A percentile compares a stretch with the other conserved stretches of the same genome.
Evolutionary conservation across 352 stramenopile genomes (phyloP).

Genomic region (Globisporangium splendens): DNA sequence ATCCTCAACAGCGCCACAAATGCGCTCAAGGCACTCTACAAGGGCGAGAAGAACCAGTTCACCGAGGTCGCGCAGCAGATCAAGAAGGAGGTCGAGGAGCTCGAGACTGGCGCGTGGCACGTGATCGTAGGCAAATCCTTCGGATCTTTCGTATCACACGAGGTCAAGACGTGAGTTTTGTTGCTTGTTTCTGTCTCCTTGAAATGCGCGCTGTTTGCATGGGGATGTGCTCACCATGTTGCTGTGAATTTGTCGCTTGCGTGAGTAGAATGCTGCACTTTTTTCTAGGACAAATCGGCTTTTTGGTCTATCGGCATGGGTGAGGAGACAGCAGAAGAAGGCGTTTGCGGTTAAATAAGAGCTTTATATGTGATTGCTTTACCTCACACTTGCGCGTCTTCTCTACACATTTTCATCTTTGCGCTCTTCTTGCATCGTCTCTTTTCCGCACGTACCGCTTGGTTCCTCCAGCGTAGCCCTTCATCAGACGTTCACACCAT

Average conservation of each 20-base stretch:
- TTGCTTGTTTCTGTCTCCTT: background rate
- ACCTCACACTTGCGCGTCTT: constrained; percentile 7
- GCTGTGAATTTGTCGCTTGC: background rate
- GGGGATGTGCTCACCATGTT: background rate
- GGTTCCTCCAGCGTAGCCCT: background rate
- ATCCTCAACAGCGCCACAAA: constrained; percentile 73
- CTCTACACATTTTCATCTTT: background rate
- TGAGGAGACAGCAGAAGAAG: constrained; percentile 19
- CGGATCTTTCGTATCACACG: constrained; percentile 80
- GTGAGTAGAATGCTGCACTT: constrained; percentile 75
- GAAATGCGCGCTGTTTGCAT: background rate
- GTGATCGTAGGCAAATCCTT: constrained; percentile 86
- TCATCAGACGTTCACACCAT: background rate
- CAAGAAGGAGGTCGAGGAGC: constrained; percentile 75
- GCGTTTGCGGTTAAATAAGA: too few relatives aligned
- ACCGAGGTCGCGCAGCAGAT: constrained; percentile 77
- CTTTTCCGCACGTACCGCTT: background rate
- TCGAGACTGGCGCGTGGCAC: constrained; percentile 67
- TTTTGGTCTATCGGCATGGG: constrained; percentile 72
- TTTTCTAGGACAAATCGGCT: constrained; percentile 76
- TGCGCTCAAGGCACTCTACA: constrained; percentile 78
- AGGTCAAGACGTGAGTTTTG: constrained; percentile 70
- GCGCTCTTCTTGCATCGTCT: background rate
- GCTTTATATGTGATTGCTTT: too few relatives aligned
- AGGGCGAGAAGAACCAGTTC: constrained; percentile 83